Evolutionary conservation across 208 protist species (phyloP).

Genomic region (Trypanosoma vivax): DNA sequence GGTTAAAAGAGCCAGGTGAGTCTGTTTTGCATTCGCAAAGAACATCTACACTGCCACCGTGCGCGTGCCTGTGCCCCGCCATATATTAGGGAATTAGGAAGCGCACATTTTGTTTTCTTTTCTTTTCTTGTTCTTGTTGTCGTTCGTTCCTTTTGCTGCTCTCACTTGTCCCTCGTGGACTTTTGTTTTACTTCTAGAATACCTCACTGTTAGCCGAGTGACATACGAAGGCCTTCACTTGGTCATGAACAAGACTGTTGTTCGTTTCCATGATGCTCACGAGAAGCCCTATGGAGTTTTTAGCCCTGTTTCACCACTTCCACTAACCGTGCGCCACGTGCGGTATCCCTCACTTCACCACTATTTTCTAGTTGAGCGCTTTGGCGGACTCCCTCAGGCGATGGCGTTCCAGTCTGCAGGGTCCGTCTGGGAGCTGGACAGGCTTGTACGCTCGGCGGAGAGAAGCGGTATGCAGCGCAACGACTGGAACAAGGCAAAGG

Average conservation of each 20-base stretch:
- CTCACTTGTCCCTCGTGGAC: too few species aligned
- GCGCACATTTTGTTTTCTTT: too few species aligned
- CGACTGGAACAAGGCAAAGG: constrained; percentile 80
- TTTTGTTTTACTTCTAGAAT: too few species aligned
- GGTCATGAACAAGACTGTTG: constrained; percentile 27
- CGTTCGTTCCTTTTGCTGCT: too few species aligned
- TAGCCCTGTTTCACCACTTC: constrained; percentile 70
- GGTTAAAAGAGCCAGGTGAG: too few species aligned
- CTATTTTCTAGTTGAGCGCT: constrained; percentile 82
- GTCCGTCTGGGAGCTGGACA: constrained; percentile 74
- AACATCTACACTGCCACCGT: too few species aligned
- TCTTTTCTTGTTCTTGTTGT: too few species aligned
- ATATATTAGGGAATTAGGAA: too few species aligned
- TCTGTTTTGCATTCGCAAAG: too few species aligned
- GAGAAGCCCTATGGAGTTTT: constrained; percentile 72
- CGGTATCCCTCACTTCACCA: constrained; percentile 80
- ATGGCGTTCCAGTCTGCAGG: constrained; percentile 39
- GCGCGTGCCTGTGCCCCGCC: too few species aligned
- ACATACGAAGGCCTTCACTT: constrained; percentile 10
- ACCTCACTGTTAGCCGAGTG: too few species aligned
- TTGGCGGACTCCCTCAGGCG: constrained; percentile 50
- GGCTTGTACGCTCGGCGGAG: constrained; percentile 65
- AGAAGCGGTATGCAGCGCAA: constrained; percentile 43
- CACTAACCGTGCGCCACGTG: constrained; percentile 68
- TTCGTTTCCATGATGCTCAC: constrained; percentile 69